phyloP scores from a whole-genome alignment of 768 basidiomycete genomes.

The Russula ochroleuca region DNA sequence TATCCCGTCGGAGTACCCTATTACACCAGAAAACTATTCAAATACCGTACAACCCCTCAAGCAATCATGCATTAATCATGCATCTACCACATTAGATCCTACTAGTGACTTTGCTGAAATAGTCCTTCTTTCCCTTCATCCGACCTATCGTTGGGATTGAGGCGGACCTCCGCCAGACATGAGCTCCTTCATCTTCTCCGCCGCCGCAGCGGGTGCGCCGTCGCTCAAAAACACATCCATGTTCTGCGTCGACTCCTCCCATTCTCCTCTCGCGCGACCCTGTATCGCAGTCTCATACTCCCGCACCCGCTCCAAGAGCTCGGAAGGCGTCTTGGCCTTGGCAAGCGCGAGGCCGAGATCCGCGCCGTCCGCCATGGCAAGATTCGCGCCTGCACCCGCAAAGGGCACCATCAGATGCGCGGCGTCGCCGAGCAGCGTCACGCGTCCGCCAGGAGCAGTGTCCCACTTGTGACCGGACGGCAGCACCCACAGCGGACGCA shows the following conservation, averaged over 20 bases:
- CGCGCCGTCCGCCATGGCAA: slow-evolving; percentile 34
- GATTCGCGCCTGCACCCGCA: slow-evolving; percentile 39
- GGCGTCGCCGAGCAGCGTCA: slow-evolving; percentile 36
- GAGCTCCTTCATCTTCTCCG: slow-evolving; percentile 9
- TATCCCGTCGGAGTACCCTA: neutral
- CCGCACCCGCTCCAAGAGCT: neutral
- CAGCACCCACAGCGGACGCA: slow-evolving; percentile 25
- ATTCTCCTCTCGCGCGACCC: slow-evolving; percentile 7
- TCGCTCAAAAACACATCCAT: slow-evolving; percentile 16
- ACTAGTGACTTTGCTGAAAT: too few species aligned
- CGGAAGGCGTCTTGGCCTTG: slow-evolving; percentile 12
- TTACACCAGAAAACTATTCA: neutral
- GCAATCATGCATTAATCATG: neutral
- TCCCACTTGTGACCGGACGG: slow-evolving; percentile 24
- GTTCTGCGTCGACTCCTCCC: slow-evolving; percentile 10
- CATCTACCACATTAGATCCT: neutral
- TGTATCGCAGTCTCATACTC: slow-evolving; percentile 19
- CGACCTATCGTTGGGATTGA: neutral
- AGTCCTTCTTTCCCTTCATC: neutral
- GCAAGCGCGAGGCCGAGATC: slow-evolving; percentile 24
- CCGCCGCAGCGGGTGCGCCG: slow-evolving; percentile 13
- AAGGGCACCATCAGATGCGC: slow-evolving; percentile 40
- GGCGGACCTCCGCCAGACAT: slow-evolving; percentile 7
- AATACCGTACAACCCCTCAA: neutral
- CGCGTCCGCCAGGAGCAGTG: slow-evolving; percentile 17